These are phyloP conservation scores for Gossypium longicalyx DNA, from an alignment of 345 rosid species.

Conservation along the genomic window DNA sequence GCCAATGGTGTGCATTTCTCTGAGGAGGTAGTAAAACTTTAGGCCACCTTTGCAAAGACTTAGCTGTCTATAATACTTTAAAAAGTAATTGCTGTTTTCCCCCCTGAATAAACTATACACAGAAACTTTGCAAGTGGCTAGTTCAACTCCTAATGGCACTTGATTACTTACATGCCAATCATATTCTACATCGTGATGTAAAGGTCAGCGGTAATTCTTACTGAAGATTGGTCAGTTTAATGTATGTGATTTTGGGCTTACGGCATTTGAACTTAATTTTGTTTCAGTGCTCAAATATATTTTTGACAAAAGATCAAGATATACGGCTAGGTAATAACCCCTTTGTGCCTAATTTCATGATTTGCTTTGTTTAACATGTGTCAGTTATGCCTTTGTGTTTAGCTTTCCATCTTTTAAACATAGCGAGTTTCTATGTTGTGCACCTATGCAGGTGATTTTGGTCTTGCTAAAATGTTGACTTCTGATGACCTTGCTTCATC, in stretches of 20 bases:
- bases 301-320: slow-evolving; percentile 87
- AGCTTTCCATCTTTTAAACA: background rate
- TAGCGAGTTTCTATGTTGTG: slow-evolving; percentile 9
- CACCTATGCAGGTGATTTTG: slow-evolving; percentile 83
- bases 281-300: slow-evolving; percentile 88
- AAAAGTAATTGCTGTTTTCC: background rate
- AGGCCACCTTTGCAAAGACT: background rate
- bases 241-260: slow-evolving; percentile 19
- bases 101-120: slow-evolving; percentile 18
- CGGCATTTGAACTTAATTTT: slow-evolving; percentile 18
- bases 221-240: background rate
- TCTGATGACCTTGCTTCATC: slow-evolving; percentile 93
- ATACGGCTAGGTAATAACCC: slow-evolving; percentile 67
- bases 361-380: background rate
- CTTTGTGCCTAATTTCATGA: background rate
- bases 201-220: slow-evolving; percentile 39
- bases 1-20: slow-evolving; percentile 62
- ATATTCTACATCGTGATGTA: slow-evolving; percentile 87
- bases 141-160: slow-evolving; percentile 78
- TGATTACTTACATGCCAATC: slow-evolving; percentile 70
- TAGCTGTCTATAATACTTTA: background rate
- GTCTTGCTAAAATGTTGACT: slow-evolving; percentile 91
- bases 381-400: slow-evolving; percentile 7
- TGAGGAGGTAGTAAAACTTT: slow-evolving; percentile 61
- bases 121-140: slow-evolving; percentile 94